These are phyloP conservation scores for Claviceps sp. DNA, from an alignment of 2,329 filamentous ascomycete species.

Conservation along the genomic window DNA sequence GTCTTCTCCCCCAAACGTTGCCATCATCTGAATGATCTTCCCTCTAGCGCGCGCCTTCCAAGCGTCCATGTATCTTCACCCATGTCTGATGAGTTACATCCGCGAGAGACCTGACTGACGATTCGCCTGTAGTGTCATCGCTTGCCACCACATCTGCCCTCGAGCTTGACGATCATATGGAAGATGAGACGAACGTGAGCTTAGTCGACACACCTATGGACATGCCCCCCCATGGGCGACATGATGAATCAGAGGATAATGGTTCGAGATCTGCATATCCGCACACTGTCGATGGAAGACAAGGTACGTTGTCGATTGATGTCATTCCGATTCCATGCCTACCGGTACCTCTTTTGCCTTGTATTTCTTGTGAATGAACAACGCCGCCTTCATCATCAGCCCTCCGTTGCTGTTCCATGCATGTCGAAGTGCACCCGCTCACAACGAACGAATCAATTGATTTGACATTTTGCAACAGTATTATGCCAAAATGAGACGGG, in stretches of 20 bases:
- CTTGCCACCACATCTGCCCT: no score
- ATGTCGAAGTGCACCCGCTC: not conserved
- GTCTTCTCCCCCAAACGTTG: not conserved
- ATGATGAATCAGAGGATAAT: no score
- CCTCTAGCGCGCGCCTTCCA: not conserved
- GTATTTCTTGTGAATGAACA: no score
- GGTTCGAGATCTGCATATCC: not conserved
- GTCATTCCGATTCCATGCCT: no score
- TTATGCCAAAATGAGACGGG: not conserved
- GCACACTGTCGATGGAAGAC: not conserved
- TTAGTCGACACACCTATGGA: no score
- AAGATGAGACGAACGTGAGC: no score
- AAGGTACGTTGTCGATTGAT: not conserved
- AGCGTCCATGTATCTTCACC: not conserved
- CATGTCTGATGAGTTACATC: no score
- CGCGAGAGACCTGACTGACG: no score
- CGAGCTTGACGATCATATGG: no score
- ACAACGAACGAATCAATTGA: not conserved
- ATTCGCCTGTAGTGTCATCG: not conserved
- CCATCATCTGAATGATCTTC: not conserved
- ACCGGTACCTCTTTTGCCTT: no score
- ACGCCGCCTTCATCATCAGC: not conserved
- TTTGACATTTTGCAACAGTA: not conserved
- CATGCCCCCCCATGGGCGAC: no score
- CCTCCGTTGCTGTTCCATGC: not conserved